Evolutionary conservation across 305 asterid genomes (phyloP), one percentile per base, ranked within the genome.

Genomic region (Fraxinus sp.): DNA sequence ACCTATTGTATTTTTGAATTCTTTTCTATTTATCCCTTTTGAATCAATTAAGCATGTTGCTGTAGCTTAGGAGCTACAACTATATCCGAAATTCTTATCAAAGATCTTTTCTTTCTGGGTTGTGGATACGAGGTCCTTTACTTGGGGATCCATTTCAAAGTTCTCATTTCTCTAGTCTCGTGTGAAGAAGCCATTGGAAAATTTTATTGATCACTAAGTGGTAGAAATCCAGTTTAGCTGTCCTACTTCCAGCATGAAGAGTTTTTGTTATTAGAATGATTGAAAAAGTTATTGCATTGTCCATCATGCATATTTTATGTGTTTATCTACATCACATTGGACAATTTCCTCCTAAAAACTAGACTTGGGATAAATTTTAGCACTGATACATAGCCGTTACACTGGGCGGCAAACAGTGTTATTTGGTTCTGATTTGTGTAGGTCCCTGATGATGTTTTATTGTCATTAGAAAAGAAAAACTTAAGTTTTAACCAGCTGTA

Each of bases 81-180:
- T 70, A 36, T 70, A 30, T 70, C 75, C 13, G 37, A 70, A 30
- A 70, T 70, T 2, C 75, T 26, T 68, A 13, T 13, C 39, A 5
- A 11, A 10, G 39, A 68, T 68, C 74, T 68, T 64, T 66, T 66
- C 22, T 68, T 30, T 26, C 39, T 70, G 22, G 75, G 39, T 11
- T 68, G 75, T 55, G 75, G 75, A 28, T 14, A 11, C 20, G 13
- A 68, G 20, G 39, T 30, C 26, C 18, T 68, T 68, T 28, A 28
- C 39, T 68, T 30, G 7, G 39, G 75, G 75, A 68, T 68, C 75
- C 37, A 68, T 68, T 20, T 68, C 75, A 68, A 68, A 68, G 75
- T 68, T 68, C 36, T 2, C 20, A 68, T 68, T 68, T 20, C 20
- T 68, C 37, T 28, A 68, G 75, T 68, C 39, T 28, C 73, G 3